Base-by-base conservation (phyloP, 345 rosid genomes). In the Gossypium herbaceum region DNA sequence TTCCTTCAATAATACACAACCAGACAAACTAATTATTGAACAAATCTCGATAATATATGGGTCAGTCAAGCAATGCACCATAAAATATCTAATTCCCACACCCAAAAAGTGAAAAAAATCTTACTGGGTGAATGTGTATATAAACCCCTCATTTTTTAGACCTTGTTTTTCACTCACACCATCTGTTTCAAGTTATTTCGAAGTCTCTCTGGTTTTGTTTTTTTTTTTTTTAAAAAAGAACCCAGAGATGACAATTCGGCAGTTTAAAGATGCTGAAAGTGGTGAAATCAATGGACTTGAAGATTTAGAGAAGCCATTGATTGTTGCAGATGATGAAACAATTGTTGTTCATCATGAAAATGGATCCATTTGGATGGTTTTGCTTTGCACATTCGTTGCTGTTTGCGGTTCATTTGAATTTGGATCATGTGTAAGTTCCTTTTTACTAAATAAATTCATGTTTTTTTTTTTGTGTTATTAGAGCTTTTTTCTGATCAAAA, bases 401-500 rank as follows among this genome's bases (percentile, higher is more conserved):
- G 94, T 94, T 9, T 90, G 91, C 79, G 97, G 94, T 69, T 94
- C 98, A 52, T 92, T 94, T 73, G 94, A 88, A 66, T 94, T 94
- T 47, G 98, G 98, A 24, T 89, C 94, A 50, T 94, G 98, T 80
- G 98, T 94, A 87, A 92, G 98, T 89, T 7, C 41, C 17, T 65
- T 69, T 25, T 15, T 13, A 22, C 41, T 59, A 6, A 11, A 6
- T 12, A 24, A 68, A 12, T 13, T 11, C 19, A 1, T 57, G 7
- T 20, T 1, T 0, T 2, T 51, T 51, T 48, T 27, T 11, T 16
- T 68, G n/a, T 16, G 17, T 16, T 52, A 1, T 63, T 17, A 63
- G 8, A 47, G 12, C 2, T 1, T 58, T 67, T 51, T 44, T 34
- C 25, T 19, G 5, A 56, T 56, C 2, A 56, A 56, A 2, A 45